Base-by-base conservation (phyloP, 352 stramenopile species). In the Globisporangium takayamanum region DNA sequence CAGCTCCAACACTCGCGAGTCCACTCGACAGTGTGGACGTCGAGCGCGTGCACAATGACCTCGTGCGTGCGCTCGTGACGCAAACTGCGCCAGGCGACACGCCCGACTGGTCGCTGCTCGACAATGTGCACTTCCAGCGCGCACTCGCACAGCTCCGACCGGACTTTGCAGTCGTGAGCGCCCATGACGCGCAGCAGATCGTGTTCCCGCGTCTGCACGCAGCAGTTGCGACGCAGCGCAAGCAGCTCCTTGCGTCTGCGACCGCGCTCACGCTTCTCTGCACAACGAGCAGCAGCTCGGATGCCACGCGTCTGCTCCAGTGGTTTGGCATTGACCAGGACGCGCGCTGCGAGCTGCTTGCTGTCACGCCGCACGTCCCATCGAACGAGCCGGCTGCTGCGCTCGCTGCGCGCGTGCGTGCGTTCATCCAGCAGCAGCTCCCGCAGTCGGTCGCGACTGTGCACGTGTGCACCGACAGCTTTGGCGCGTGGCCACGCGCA, bases 301-400 rank as follows among this genome's bases (percentile, higher is more conserved):
- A 62, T 3, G 25, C 42, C 36, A 57, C 28, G 10, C n/a, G 49
- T 11, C n/a, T 33, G 10, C 46, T 70, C 20, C 65, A 63, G 26
- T 74, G 67, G 56, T 63, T 65, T 15, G 68, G 58, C 8, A 51
- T 68, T 16, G 63, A 79, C n/a, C 68, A 79, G 47, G 60, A 73
- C 30, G 57, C 60, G n/a, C 66, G 63, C 2, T 61, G 62, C 26
- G 66, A 69, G 36, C 53, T 68, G 22, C 51, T 75, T 25, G 52
- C 25, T 15, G 55, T 59, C 16, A 42, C 59, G 1, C 33, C 57
- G 0, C 46, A 33, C 10, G 56, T 59, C 33, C 52, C 55, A 12
- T 39, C 28, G 1, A 49, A 68, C 44, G 58, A 64, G 15, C 1
- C 33, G 7, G 5, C 33, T 14, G 33, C 33, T 14, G 33, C 33